Percentiles rank a stretch among this genome's conserved stretches.
Evolutionary conservation across 305 asterid species (phyloP).

Genomic region (Fraxinus floribunda): DNA sequence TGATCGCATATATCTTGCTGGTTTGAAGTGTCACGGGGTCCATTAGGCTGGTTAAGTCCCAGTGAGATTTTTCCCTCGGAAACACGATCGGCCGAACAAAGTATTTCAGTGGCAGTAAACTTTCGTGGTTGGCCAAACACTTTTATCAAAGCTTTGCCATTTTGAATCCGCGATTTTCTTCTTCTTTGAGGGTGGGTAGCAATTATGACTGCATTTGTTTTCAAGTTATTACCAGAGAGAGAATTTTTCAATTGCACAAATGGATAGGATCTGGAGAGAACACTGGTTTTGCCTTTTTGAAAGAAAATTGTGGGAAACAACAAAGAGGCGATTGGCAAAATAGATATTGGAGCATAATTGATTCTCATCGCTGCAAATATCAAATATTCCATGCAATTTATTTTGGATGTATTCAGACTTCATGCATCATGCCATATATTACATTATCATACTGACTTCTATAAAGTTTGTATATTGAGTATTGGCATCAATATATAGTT

Average conservation of each 20-base stretch:
- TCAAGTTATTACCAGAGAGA: conserved; percentile 22
- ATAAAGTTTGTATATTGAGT: neutral
- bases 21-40: conserved; percentile 30
- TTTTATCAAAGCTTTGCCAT: conserved; percentile 22
- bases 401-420: neutral
- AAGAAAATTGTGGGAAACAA: too few species aligned
- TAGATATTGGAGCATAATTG: too few species aligned
- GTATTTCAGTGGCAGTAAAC: conserved; percentile 25
- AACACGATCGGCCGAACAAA: conserved; percentile 24
- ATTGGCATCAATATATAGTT: neutral
- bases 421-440: neutral
- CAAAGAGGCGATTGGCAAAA: too few species aligned
- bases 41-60: conserved; percentile 21
- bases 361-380: neutral
- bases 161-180: conserved; percentile 29
- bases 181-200: conserved; percentile 21
- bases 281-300: too few species aligned
- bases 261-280: too few species aligned
- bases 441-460: neutral
- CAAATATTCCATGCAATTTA: neutral
- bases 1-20: conserved; percentile 24
- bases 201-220: conserved; percentile 18
- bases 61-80: conserved; percentile 21
- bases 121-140: conserved; percentile 13
- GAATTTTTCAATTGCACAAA: too few species aligned